Evolutionary conservation across 192 early-diverging fungal genomes (phyloP), one percentile per base, ranked within the genome.

Genomic region (Pilaira anomala): DNA sequence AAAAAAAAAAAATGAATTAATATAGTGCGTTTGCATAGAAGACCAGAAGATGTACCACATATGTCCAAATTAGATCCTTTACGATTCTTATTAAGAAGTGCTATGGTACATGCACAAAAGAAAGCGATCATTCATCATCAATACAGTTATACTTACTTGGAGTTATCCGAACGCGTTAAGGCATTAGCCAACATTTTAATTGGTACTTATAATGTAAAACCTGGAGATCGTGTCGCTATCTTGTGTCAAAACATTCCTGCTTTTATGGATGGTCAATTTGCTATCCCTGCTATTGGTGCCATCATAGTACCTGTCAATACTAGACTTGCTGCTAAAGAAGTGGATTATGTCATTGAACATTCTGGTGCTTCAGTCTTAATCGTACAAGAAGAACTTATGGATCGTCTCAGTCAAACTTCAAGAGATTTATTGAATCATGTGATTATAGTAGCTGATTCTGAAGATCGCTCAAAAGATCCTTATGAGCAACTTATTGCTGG

Each of bases 191-290:
- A 67, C 28, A 76, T 68, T 5, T 68, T 86, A 22, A 66, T 73
- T 9, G 45, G 65, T 2, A 68, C 76, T 7, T 55, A 61, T 28
- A 40, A 51, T 3, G 58, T 86, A 30, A 16, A 54, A 11, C 59
- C 51, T 8, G 81, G 80, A 13, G 85, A 86, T 41, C 42, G 70
- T 7, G 82, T 87, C 0, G 85, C 79, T 0, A 55, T 87, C 3
- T 66, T 87, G 2, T 72, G 74, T 3, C 80, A 81, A 21, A 87
- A 86, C 51, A 79, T 74, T 21, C 77, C 80, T n/a, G 65, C 75
- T 7, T 66, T 83, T 59, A 62, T 87, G 3, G 86, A 87, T 24
- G 80, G 83, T 1, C 78, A 85, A n/a, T 87, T 76, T 73, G 85
- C 72, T 13, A 73, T 87, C n/a, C 83, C 84, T 7, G 76, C 77